A percentile compares a stretch with the other conserved stretches of the same genome.
Conservation (phyloP, 768 basidiomycete genomes). For the Lentinula lateritia region DNA sequence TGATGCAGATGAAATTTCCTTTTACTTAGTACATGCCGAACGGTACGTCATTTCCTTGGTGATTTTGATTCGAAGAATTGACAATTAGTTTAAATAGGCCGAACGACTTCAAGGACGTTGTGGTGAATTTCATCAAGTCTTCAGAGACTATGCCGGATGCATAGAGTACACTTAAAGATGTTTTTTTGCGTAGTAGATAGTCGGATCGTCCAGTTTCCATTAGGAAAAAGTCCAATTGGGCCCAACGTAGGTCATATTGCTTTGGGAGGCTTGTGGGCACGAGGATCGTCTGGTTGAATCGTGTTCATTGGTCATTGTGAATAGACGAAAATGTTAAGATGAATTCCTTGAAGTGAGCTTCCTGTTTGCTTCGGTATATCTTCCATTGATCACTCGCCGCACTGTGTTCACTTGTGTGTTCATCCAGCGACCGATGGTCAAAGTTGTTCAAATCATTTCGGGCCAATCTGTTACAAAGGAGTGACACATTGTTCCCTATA, state of each 20-base stretch:
- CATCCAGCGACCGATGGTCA: no score
- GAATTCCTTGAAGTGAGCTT: no score
- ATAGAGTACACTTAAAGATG: not conserved
- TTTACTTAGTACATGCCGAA: slow-evolving; percentile 75
- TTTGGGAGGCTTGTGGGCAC: not conserved
- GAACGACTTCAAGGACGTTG: slow-evolving; percentile 41
- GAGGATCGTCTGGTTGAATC: no score
- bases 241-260: not conserved
- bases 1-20: not conserved
- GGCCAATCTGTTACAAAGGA: not conserved
- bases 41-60: slow-evolving; percentile 29
- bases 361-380: no score
- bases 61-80: not conserved
- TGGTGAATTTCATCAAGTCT: not conserved
- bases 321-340: no score
- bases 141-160: not conserved
- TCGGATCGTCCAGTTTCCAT: not conserved
- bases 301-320: no score
- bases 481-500: not conserved
- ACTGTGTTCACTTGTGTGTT: no score
- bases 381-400: no score
- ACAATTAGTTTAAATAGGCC: slow-evolving; percentile 28
- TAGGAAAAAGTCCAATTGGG: no score
- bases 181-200: not conserved
- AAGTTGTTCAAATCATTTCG: no score